Evolutionary conservation across 805 yeast species (phyloP), one percentile per base, ranked within the genome.

Genomic region (Nadsonia fulvescens): DNA sequence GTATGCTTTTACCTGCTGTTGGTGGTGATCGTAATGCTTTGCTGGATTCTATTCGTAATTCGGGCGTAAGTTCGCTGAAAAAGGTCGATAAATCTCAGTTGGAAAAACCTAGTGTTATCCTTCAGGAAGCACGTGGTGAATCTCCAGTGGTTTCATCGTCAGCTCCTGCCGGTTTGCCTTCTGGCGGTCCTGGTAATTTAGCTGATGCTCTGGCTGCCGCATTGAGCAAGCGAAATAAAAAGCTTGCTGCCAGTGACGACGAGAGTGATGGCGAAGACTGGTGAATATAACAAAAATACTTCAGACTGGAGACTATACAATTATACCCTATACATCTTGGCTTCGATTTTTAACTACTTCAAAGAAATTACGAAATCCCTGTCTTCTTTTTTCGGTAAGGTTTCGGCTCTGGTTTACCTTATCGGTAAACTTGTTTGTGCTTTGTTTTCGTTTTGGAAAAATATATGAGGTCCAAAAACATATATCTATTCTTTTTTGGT

Each of bases 181-280:
- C 55, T 8, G 70, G 65, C 3, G 68, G 62, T 24, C 67, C 75
- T 1, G 75, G 69, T 2, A 58, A 66, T 8, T 52, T 82, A 32
- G 93, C 93, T 2, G 91, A 78, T 47, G 93, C 93, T 0, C 54
- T 82, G 27, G 81, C 91, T 6, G 77, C 77, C 10, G 96, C 95
- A 3, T 60, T 86, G 37, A 76, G 62, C 40, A 66, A 68, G 30
- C 64, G 95, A 43, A 86, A 86, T 51, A 68, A 65, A 12, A 81
- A 79, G 47, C 92, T 86, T 5, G 63, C 77, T 2, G 66, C 61
- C 11, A 70, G 81, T 37, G 93, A 81, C 36, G 89, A 75, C 32
- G 92, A 77, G 38, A 89, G 76, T 36, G 83, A 76, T 32, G 73
- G 65, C 12, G 73, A 66, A 28, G 93, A 79, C 28, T 73, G 81